Base-by-base conservation (phyloP, 2,329 filamentous ascomycete species). In the Epichloe sp. region DNA sequence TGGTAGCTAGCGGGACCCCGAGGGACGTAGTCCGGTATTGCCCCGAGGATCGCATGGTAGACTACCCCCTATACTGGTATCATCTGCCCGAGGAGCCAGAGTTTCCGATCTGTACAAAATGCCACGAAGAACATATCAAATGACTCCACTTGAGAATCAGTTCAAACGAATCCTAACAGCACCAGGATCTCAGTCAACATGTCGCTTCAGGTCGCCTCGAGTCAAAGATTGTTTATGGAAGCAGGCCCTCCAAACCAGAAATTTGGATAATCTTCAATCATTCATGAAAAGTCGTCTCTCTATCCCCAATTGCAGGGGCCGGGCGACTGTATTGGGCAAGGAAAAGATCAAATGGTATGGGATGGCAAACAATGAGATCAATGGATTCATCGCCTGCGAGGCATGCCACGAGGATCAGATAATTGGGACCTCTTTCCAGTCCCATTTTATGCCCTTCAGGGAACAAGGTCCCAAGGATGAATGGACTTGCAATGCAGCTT, bases 91-190 rank as follows among this genome's bases (percentile, higher is more conserved):
- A 60, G 3, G 36, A 59, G 3, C 62, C 65, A 0, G 55, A 60
- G 2, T 70, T 64, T 23, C 51, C 64, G 3, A 59, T 73, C 36
- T 75, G 71, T 54, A 69, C 68, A 2, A 58, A 62, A 21, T 75
- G 72, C 54, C 66, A 71, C 36, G 60, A 63, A 5, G 66, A 69
- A 34, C 50, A 69, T 52, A 64, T 74, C 12, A 53, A 61, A 21
- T 21, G 49, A 69, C 67, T 0, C 44, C 41, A 0, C 60, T 72
- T 3, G 58, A 60, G 0, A 17, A 47, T 0, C 49, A 60, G 0
- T 73, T 74, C 37, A 51, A 56, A 31, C 54, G 57, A 4, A 52
- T 61, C 0, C 55, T 53, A 45, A 60, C 50, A 35, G 58, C 50
- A 49, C 64, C 49, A 34, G 60, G 43, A 58, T 64, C 57, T 47